These are phyloP conservation scores for Cladophialophora yegresii DNA, from an alignment of 2,329 filamentous ascomycete genomes.

Conservation along the genomic window DNA sequence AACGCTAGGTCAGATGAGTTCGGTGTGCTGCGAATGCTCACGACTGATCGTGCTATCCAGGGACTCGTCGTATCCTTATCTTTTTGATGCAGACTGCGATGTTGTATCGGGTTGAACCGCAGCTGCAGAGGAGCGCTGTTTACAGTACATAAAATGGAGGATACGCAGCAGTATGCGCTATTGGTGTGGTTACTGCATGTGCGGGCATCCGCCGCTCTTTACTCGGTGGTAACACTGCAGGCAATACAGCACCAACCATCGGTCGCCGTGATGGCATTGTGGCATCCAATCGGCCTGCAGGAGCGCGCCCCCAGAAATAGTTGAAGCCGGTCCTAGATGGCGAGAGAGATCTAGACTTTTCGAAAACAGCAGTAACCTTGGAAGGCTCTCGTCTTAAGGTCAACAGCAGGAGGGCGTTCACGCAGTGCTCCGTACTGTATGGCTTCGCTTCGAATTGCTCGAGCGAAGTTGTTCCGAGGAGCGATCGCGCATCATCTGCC, in stretches of 20 bases:
- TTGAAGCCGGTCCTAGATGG: background rate
- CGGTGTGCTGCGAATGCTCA: background rate
- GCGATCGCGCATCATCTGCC: background rate
- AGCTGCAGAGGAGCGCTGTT: background rate
- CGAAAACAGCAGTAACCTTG: background rate
- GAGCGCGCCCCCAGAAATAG: background rate
- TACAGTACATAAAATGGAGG: background rate
- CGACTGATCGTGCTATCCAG: background rate
- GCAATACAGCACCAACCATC: background rate
- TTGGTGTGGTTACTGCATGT: background rate
- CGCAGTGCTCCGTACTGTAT: background rate
- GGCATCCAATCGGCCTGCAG: background rate
- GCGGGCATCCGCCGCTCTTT: background rate
- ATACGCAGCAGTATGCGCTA: background rate
- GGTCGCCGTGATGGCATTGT: background rate
- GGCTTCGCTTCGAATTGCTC: background rate
- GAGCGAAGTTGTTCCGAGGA: background rate
- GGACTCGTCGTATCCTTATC: background rate
- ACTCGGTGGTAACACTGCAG: background rate
- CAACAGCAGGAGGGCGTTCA: background rate
- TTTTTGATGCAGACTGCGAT: background rate
- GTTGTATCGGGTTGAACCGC: background rate
- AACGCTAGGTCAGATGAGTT: background rate
- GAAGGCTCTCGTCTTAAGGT: background rate
- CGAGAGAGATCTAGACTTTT: background rate